Evolutionary conservation across 768 basidiomycete species (phyloP), one percentile per base, ranked within the genome.

Genomic region (Gelatoporia subvermispora): DNA sequence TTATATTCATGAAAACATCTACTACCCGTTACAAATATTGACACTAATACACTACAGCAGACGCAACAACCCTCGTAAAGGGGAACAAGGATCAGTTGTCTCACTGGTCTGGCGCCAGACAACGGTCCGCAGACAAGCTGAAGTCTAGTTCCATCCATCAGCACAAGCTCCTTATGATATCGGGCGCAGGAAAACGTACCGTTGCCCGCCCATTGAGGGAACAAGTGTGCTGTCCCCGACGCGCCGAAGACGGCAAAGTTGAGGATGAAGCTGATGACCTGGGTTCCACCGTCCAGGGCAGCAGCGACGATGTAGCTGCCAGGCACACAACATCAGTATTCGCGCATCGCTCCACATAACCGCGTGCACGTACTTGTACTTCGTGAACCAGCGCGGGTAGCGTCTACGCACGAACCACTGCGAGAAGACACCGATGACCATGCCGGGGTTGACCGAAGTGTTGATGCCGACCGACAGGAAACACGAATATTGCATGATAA

Each of bases 381-480:
- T 48, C 41, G 65, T 67, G 64, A 71, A 71, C 65, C 64, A 65
- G 47, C 68, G 57, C 41, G 70, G 68, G 58, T 67, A 65, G 46
- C 59, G 64, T 43, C 57, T 67, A 41, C 71, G 61, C 22, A 70
- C 60, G 52, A 71, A 77, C 58, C 67, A 75, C 52, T 75, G 75
- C 11, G 73, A 75, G 56, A 76, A 71, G 20, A 74, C 60, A 38
- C 71, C 74, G 21, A 76, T 53, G 16, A 57, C 56, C 63, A 77
- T 75, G 2, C 70, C 67, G 28, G 61, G 60, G 55, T 76, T 74
- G 21, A 77, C 69, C 8, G 70, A 74, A 10, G 72, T 74, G 68
- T 82, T 82, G 61, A 82, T 78, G 16, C 79, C 79, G 47, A 77
- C 77, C 51, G 72, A 72, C 43, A 80, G 65, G 59, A 68, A 76